Evolutionary conservation across 257 asterid species (phyloP).

Genomic region (Ligustrum vulgare): DNA sequence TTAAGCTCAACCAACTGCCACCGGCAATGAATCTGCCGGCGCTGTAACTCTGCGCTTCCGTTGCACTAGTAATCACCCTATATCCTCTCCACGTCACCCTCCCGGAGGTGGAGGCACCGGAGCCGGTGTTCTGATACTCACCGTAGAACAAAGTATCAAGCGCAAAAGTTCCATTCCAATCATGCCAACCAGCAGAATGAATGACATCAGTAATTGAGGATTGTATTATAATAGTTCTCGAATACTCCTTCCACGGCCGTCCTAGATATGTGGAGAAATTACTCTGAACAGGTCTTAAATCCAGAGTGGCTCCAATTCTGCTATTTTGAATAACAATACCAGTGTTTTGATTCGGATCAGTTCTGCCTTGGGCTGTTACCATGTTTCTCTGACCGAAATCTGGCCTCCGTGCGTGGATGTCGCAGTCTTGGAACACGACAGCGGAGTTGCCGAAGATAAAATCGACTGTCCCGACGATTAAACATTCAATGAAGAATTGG

Average conservation of each 20-base stretch:
- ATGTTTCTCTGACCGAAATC: conserved; percentile 52
- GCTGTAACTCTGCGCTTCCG: conserved; percentile 54
- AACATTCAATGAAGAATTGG: conserved; percentile 50
- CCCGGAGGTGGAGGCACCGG: conserved; percentile 53
- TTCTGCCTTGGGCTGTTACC: conserved; percentile 70
- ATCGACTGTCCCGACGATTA: conserved; percentile 56
- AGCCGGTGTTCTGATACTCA: conserved; percentile 59
- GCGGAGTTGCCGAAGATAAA: conserved; percentile 67
- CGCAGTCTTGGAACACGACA: conserved; percentile 52
- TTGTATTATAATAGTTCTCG: conserved; percentile 68
- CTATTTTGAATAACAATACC: conserved; percentile 62
- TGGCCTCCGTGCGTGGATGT: conserved; percentile 64
- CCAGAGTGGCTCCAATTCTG: conserved; percentile 61
- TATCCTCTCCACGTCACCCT: conserved; percentile 61
- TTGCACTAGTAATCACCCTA: conserved; percentile 58
- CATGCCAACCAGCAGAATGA: conserved; percentile 58
- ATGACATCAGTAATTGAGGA: conserved; percentile 52
- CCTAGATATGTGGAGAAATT: conserved; percentile 56
- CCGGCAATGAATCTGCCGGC: conserved; percentile 60
- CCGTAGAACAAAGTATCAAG: conserved; percentile 48
- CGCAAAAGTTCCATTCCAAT: conserved; percentile 68
- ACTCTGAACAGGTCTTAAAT: conserved; percentile 39
- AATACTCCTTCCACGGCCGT: conserved; percentile 61
- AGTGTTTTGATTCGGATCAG: conserved; percentile 71
- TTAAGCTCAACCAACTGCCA: conserved; percentile 55